A percentile compares a stretch with the other conserved stretches of the same genome.
These are phyloP conservation scores for Teratosphaeriaceae sp. DNA, from an alignment of 2,329 filamentous ascomycete species.

Conservation along the genomic window DNA sequence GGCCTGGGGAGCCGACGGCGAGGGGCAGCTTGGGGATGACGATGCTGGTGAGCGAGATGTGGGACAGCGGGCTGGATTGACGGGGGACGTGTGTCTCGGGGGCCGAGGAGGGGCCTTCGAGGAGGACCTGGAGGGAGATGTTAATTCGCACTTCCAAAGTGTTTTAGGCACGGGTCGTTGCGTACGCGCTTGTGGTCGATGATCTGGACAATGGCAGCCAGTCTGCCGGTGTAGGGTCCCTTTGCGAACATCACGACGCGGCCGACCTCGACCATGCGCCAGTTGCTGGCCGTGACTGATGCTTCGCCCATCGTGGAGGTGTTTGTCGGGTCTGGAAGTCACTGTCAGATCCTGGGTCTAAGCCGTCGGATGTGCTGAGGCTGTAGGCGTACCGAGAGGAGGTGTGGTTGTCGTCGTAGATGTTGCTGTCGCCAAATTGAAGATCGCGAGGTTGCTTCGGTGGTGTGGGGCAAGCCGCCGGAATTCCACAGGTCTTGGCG, in stretches of 20 bases:
- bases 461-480: background rate
- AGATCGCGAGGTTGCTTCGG: background rate
- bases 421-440: conserved; percentile 2
- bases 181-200: conserved; percentile 99
- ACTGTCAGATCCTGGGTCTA: background rate
- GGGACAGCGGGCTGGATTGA: conserved; percentile 74
- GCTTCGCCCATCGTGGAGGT: conserved; percentile 27
- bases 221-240: conserved; percentile 74
- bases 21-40: conserved; percentile 81
- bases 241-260: conserved; percentile 88
- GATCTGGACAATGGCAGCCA: conserved; percentile 96
- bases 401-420: background rate
- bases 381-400: background rate
- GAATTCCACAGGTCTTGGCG: background rate
- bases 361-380: background rate
- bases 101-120: conserved; percentile 87
- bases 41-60: conserved; percentile 84
- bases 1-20: conserved; percentile 70
- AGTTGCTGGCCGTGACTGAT: conserved; percentile 49
- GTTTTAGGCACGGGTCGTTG: no score
- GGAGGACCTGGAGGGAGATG: conserved; percentile 64
- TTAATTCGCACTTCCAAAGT: no score
- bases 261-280: conserved; percentile 98
- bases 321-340: background rate
- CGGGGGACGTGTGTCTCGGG: conserved; percentile 74